Evolutionary conservation across 495 filamentous ascomycete species (phyloP), one percentile per base, ranked within the genome.

Genomic region (Astrothelium subdiscretum): DNA sequence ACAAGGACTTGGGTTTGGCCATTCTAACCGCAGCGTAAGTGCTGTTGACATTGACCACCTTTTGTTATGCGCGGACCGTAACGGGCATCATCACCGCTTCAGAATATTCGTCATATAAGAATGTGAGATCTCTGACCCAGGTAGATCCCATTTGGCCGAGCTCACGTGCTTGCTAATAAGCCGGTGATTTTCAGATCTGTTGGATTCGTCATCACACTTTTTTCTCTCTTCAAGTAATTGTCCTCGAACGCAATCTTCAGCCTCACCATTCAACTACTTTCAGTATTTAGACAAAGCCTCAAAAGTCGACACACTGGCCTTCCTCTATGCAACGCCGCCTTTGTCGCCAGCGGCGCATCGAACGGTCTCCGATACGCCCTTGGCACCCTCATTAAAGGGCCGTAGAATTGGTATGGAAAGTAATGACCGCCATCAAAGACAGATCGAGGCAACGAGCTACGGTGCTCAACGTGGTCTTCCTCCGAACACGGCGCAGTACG

Each of bases 271-370:
- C 6, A 59, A 3, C 57, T 4, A 32, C 57, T 8, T 38, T 38
- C 35, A 35, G 4, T 26, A 35, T 35, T 59, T 31, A 26, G 35
- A 59, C 31, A 13, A 35, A 42, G 26, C 57, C n/a, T 22, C 3
- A 35, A 35, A 15, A 42, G 60, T 31, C 63, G 60, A 51, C 65
- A 73, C 70, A 63, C 69, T 76, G 72, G 74, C 74, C 60, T 62
- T 18, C 12, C 20, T 72, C 60, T 75, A 76, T 74, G 73, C 72
- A 64, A 76, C 73, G 42, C 74, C 74, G 40, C 73, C 74, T 58
- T 64, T 69, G 60, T 73, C 74, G 72, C 74, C 73, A 38, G 67
- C 66, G 74, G 74, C 71, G 71, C 71, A 72, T 61, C 68, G 63
- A 48, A 59, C 64, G 60, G 65, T 62, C 59, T 57, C 63, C 65